Base-by-base conservation (phyloP, 257 asterid genomes). In the Anisodus tanguticus region DNA sequence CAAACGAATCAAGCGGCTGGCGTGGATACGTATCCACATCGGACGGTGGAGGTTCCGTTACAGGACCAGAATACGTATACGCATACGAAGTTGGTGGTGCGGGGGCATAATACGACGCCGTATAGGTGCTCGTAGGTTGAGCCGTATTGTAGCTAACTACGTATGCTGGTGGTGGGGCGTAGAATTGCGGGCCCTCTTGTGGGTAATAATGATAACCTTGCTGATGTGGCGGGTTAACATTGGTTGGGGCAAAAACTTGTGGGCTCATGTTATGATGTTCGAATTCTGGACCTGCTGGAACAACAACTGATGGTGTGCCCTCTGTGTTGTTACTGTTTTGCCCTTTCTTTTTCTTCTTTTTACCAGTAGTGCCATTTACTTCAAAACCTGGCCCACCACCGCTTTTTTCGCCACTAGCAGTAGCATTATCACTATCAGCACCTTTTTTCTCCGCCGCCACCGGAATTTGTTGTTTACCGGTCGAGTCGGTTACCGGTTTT, bases 1-100 rank as follows among this genome's bases (percentile, higher is more conserved):
- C 97, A 80, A 93, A 90, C 5, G 97, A 92, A 90, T 92, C 95
- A 93, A 89, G 85, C 89, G 93, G 93, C 88, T 91, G 95, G 0
- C 84, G 87, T 17, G 91, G 85, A 70, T 88, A n/a, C 43, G 84
- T 12, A 43, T 89, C 89, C 16, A 83, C 31, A 80, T 89, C 90
- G 0, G 86, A 87, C 86, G 92, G 91, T 13, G 89, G 91, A 59
- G 86, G 89, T 43, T 82, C 85, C 2, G 35, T 26, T 80, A 76
- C 88, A 7, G 85, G 87, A 6, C 88, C 91, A 0, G 87, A 71
- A 26, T 91, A 88, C 76, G 92, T 43, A 45, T 89, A 85, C 5
- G 89, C 91, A 39, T 91, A 87, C 8, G 91, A 86, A 82, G 88
- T 84, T 9, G 93, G 90, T 4, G 93, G 93, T 5, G 89, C 85